Evolutionary conservation across 345 rosid species (phyloP), one percentile per base, ranked within the genome.

Genomic region (Sonneratia caseolaris): DNA sequence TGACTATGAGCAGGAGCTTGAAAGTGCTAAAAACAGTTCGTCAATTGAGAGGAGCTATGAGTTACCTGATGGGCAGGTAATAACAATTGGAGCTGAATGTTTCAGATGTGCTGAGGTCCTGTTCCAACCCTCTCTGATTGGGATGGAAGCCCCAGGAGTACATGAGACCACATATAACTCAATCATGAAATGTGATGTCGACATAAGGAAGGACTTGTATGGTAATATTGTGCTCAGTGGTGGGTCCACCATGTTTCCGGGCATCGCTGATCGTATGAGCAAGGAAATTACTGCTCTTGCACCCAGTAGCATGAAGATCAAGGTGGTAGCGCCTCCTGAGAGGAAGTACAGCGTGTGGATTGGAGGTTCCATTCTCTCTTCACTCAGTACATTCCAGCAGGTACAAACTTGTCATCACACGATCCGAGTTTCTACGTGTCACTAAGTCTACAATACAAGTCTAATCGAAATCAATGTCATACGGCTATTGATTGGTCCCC

Each of bases 361-460:
- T 37, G 77, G 83, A 36, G 81, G 84, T 22, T 81, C 79, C 45
- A 78, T 78, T 42, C 59, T 76, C 51, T 79, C 79, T 73, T 78
- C 79, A 43, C 84, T 81, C 48, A 78, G 77, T 65, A 80, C 81
- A 66, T 79, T 79, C 81, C 81, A 79, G 68, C 79, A 79, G 81
- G 81, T 75, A 79, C 57, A 12, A 40, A 64, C 36, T 69, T 38
- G 5, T 22, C 24, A 57, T 57, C 6, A 6, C 35, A n/a, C n/a
- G 1, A 21, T 57, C 14, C 64, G 2, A 57, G 19, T 57, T 7
- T 69, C 22, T 59, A 19, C 6, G 19, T 68, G 27, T 12, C 38
- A 42, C 37, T 45, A 64, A 57, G 13, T 6, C 32, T 7, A 11
- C 57, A 2, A 18, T 51, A 51, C 57, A 40, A 2, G 51, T 47